Evolutionary conservation across 1,284 basidiomycete species (phyloP), one percentile per base, ranked within the genome.

Genomic region (Trichosporon sp.): DNA sequence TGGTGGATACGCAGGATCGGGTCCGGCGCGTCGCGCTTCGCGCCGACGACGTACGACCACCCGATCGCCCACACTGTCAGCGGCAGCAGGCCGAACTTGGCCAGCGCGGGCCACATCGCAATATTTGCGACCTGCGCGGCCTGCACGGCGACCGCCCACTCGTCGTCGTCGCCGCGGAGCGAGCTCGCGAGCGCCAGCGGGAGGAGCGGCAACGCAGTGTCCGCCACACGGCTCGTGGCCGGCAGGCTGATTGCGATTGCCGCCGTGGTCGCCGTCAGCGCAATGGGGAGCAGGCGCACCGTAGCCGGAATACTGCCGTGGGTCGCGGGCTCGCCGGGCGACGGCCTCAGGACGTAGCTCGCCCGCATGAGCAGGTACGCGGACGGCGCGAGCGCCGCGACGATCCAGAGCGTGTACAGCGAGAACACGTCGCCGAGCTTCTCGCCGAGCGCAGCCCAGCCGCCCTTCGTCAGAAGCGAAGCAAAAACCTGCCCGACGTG

Each of bases 151-250:
- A 72, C 67, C 1, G 71, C 71, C 71, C 71, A 72, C 67, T 72
- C 71, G 65, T 72, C 71, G 69, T 72, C 71, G 67, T 72, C 71
- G 63, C 67, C 69, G 38, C 71, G 69, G 21, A 72, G 71, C 3
- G 67, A 63, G 7, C 44, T 64, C 21, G 58, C 63, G n/a, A 72
- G 64, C 13, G 69, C 66, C 3, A 72, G 64, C 1, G 71, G 71
- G 7, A 72, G 65, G 8, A 72, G 67, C 0, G 71, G 71, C 4
- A 72, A 65, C 15, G 67, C 69, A 2, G 69, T 64, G 67, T 70
- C 69, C 21, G 60, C 67, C 15, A 60, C 56, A 15, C 56, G 56
- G 29, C 29, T 32, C 13, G 56, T 60, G 2, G 35, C 47, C 0
- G 64, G 66, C 11, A 65, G 31, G 32, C 67, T 31, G n/a, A 69